Base-by-base conservation (phyloP, 805 yeast species). In the Ogataea minuta region DNA sequence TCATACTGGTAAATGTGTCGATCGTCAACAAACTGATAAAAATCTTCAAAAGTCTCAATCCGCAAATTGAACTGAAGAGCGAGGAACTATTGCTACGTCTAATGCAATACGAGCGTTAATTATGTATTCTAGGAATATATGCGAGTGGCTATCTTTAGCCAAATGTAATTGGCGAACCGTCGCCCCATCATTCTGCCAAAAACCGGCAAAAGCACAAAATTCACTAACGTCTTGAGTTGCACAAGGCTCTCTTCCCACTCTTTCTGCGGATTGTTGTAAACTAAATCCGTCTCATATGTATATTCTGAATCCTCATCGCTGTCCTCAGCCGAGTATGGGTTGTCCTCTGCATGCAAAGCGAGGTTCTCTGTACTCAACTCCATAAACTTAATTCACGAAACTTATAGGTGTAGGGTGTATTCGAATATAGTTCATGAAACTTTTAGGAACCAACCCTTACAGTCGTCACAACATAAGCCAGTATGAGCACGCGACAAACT, bases 211-310 rank as follows among this genome's bases (percentile, higher is more conserved):
- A 83, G 51, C 10, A 84, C 77, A 59, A 78, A 70, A 39, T 73
- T 75, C 23, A 81, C 59, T 24, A 81, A 67, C n/a, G 74, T 74
- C 27, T 68, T 69, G 40, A 84, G 54, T 57, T 83, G 89, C 31
- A 64, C 63, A 33, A 83, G 45, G 24, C 83, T 78, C 50, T 79
- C 84, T 36, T 82, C 84, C 89, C 89, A 83, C 51, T 83, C 87
- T 48, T 77, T 70, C 50, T 81, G 84, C 1, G 86, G 81, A 24
- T 76, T 45, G 25, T 32, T 26, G 9, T 45, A 34, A 15, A 59
- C 36, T 9, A 56, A 16, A 28, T 57, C 64, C 1, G 66, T 55
- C 24, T 56, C 57, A 39, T 60, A 62, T 3, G 64, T 62, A 43
- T 62, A 62, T 12, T 53, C 54, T 9, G 60, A 42, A 15, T 34